phyloP scores from a whole-genome alignment of 2,329 filamentous ascomycete genomes.

The Pseudogymnoascus verrucosus region DNA sequence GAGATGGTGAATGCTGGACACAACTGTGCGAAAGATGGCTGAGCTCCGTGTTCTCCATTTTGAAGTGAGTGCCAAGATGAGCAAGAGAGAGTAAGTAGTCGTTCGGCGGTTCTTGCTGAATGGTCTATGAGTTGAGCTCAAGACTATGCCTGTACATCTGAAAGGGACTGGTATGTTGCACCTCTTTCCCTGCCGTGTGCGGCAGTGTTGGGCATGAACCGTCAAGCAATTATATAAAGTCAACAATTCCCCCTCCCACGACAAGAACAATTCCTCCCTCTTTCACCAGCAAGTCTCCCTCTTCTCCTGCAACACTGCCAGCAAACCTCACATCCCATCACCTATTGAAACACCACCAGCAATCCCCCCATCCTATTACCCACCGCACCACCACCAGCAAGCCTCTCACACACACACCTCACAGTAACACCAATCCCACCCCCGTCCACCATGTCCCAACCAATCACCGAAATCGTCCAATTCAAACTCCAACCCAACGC shows the following conservation, averaged over 20 bases:
- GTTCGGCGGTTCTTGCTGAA: background rate
- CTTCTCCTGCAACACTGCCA: background rate
- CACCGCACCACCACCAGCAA: background rate
- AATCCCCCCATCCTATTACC: background rate
- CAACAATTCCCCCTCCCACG: background rate
- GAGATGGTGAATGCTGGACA: background rate
- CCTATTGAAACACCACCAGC: background rate
- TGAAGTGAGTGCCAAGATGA: background rate
- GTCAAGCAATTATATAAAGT: background rate
- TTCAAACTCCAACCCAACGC: background rate
- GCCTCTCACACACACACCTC: background rate
- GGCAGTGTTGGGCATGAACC: background rate
- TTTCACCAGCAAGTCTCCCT: background rate
- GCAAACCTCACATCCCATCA: background rate
- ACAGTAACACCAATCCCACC: background rate
- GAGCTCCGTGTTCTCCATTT: background rate
- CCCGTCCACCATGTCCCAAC: background rate
- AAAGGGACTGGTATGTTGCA: background rate
- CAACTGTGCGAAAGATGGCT: background rate
- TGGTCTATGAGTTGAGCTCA: background rate
- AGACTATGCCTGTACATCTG: background rate
- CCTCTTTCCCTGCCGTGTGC: background rate
- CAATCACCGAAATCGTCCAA: slow-evolving; percentile 8
- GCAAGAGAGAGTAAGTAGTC: background rate
- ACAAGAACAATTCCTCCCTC: background rate